Evolutionary conservation across 2,329 filamentous ascomycete species (phyloP).

Genomic region (Epicoccum nigrum): DNA sequence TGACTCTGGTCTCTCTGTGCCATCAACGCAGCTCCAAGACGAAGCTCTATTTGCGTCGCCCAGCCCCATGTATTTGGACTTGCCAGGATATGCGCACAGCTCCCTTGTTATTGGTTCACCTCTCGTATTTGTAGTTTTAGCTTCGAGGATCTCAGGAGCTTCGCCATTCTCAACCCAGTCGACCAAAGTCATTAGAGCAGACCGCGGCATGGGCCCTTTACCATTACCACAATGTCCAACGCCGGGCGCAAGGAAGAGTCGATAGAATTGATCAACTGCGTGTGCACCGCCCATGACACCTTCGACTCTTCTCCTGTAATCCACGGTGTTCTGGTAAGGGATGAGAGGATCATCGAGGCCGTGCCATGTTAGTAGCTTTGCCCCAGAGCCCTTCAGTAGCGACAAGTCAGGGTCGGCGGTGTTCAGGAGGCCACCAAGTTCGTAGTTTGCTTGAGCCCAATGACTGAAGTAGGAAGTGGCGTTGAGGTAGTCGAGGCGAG

Average conservation of each 20-base stretch:
- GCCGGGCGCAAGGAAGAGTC: conserved; percentile 41
- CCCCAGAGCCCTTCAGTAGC: conserved; percentile 26
- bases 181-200: conserved; percentile 27
- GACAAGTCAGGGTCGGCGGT: conserved; percentile 33
- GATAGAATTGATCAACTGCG: conserved; percentile 37
- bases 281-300: conserved; percentile 30
- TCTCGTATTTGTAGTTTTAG: conserved; percentile 19
- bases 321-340: conserved; percentile 32
- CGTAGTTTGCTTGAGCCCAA: conserved; percentile 26
- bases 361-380: conserved; percentile 40
- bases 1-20: conserved; percentile 20
- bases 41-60: conserved; percentile 25
- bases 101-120: conserved; percentile 29
- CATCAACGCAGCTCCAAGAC: conserved; percentile 33
- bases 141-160: conserved; percentile 32
- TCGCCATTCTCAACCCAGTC: conserved; percentile 39
- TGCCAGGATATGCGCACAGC: conserved; percentile 30
- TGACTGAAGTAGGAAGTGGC: conserved; percentile 21
- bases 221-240: conserved; percentile 34
- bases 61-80: conserved; percentile 23
- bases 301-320: conserved; percentile 33
- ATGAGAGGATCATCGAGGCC: conserved; percentile 35
- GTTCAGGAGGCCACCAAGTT: conserved; percentile 32
- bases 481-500: conserved; percentile 24
- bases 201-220: conserved; percentile 24